Percentiles rank a stretch among this genome's conserved stretches.
Evolutionary conservation across 441 rosid species (phyloP).

Genomic region (Iberis amara): DNA sequence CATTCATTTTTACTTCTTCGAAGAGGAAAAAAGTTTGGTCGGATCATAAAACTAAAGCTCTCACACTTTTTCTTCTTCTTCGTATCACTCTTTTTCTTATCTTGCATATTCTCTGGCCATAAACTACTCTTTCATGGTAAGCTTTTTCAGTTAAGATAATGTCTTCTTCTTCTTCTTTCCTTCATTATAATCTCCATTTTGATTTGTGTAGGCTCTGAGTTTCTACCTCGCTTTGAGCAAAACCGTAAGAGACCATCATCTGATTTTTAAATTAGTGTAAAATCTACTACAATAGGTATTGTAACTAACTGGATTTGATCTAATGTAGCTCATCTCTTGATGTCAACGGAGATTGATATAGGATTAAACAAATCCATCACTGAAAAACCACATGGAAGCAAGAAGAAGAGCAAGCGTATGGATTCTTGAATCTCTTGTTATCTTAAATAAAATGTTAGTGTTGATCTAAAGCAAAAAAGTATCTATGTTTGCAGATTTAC

Average conservation of each 20-base stretch:
- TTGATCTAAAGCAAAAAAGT: conserved; percentile 7
- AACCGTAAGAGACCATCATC: conserved; percentile 20
- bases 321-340: conserved; percentile 24
- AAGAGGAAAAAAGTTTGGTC: conserved; percentile 58
- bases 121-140: conserved; percentile 54
- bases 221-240: conserved; percentile 24
- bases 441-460: background rate
- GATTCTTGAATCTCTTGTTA: background rate
- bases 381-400: conserved; percentile 29
- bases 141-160: background rate
- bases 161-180: background rate
- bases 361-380: conserved; percentile 39
- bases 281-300: background rate
- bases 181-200: no score
- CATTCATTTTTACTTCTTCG: conserved; percentile 36
- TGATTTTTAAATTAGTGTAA: background rate
- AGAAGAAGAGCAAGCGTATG: conserved; percentile 27
- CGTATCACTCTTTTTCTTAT: conserved; percentile 38
- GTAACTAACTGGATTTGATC: conserved; percentile 2
- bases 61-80: conserved; percentile 44
- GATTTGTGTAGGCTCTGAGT: conserved; percentile 26
- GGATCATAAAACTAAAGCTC: conserved; percentile 44
- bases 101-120: conserved; percentile 41
- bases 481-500: conserved; percentile 46
- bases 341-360: conserved; percentile 24